Evolutionary conservation across 352 stramenopile species (phyloP), one percentile per base, ranked within the genome.

Genomic region (Phytopythium delawarense): DNA sequence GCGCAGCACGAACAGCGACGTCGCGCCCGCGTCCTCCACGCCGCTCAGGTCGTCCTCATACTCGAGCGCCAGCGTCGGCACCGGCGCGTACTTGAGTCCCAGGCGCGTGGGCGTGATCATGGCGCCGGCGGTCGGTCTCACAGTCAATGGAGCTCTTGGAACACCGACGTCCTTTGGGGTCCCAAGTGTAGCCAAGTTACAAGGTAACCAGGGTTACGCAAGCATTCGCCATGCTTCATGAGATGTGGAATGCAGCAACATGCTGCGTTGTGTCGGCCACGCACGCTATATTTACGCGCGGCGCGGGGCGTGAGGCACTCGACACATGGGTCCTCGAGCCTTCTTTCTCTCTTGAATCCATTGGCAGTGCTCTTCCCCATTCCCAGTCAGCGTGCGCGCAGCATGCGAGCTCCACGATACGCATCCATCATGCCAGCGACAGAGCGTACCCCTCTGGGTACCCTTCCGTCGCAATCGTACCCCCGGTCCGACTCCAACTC

Each of bases 101-200:
- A 94, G 88, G 56, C 86, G 78, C 25, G 73, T 92, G 49, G 86
- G 84, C 8, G 80, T 76, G 78, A 92, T 90, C 83, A 82, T 89
- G 34, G 30, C 34, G 45, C 23, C 50, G 52, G 7, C 32, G 3
- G 20, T 32, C 45, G 39, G 16, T 21, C 42, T 23, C 12, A 28
- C 25, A 28, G 25, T 28, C 3, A 18, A 9, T 32, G 4, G 4
- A n/a, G 16, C 57, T 23, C 7, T 28, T 37, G n/a, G 57, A 48
- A 46, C n/a, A 20, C 44, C 13, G 35, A 54, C 48, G 48, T 25
- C 46, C 46, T 53, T 58, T 58, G 18, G 28, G 6, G 30, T 57
- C 51, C 42, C 16, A 28, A 23, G 51, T 45, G 30, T 25, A 30
- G 4, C 35, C 51, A 28, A n/a, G 51, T 40, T 40, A 25, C 51